Conservation (phyloP, 2,329 filamentous ascomycete genomes). For the Colletotrichum limetticola region DNA sequence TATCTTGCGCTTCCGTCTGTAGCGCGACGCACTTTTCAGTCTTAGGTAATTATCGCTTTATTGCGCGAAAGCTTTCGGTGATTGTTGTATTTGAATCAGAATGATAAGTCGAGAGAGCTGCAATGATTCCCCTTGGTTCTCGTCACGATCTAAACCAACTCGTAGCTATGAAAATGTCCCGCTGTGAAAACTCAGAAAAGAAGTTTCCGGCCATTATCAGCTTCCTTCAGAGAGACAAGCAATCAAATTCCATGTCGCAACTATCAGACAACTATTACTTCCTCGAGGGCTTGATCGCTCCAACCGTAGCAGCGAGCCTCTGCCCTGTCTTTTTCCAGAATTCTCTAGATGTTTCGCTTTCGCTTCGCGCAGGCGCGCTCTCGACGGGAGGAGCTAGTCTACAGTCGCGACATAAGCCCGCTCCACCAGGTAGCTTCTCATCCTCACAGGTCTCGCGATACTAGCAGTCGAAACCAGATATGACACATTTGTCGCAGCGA, state of each 20-base stretch:
- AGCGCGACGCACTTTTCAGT: neutral
- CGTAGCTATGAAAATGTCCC: neutral
- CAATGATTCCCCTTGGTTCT: neutral
- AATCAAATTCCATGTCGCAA: neutral
- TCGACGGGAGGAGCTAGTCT: neutral
- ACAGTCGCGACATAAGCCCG: neutral
- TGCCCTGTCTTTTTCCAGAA: neutral
- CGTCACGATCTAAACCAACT: neutral
- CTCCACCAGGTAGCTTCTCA: conserved; percentile 10
- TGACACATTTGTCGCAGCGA: conserved; percentile 4
- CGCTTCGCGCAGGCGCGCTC: neutral
- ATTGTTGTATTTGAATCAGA: neutral
- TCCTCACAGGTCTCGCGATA: neutral
- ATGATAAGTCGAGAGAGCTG: neutral
- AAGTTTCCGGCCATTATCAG: neutral
- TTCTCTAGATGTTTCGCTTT: neutral
- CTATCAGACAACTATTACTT: neutral
- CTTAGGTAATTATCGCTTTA: neutral
- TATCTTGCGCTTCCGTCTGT: neutral
- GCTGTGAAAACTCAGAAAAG: neutral
- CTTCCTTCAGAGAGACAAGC: neutral
- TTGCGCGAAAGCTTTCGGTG: neutral
- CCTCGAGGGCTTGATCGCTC: neutral
- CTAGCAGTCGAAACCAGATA: conserved; percentile 17
- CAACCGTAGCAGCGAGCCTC: neutral